phyloP scores from a whole-genome alignment of 352 stramenopile species.

The Phytophthora rubi region DNA sequence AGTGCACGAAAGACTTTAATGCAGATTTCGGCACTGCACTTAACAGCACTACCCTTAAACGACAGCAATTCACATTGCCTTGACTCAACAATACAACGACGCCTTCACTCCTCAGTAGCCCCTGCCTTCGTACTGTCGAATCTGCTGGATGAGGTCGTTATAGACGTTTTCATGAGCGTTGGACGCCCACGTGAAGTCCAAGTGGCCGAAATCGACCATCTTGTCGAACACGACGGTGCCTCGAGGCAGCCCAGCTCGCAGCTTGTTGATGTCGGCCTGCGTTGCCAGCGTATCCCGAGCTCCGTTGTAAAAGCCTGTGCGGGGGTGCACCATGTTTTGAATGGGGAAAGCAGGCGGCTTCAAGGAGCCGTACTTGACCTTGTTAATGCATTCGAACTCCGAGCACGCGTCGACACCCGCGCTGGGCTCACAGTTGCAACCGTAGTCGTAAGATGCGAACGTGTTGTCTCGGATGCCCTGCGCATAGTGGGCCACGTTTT shows the following conservation, averaged over 20 bases:
- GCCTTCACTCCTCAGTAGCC: constrained; percentile 28
- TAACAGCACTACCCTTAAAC: too few species aligned
- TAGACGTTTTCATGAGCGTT: constrained; percentile 47
- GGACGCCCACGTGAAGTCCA: constrained; percentile 56
- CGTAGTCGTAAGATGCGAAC: constrained; percentile 60
- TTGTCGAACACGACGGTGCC: constrained; percentile 49
- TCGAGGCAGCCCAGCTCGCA: constrained; percentile 36
- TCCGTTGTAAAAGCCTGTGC: constrained; percentile 47
- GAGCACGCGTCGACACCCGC: constrained; percentile 43
- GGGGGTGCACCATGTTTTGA: constrained; percentile 40
- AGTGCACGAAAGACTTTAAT: too few species aligned
- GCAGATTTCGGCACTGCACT: too few species aligned
- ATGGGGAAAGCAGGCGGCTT: constrained; percentile 45
- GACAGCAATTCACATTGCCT: not conserved
- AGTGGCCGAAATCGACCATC: constrained; percentile 45
- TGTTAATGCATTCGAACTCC: constrained; percentile 47
- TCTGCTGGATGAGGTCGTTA: constrained; percentile 44
- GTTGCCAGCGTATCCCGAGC: constrained; percentile 47
- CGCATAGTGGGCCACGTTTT: constrained; percentile 60
- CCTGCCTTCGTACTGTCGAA: constrained; percentile 46
- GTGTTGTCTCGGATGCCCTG: constrained; percentile 54
- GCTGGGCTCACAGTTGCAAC: constrained; percentile 37
- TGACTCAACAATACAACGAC: not conserved
- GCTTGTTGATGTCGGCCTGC: constrained; percentile 40
- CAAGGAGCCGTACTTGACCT: constrained; percentile 46